Evolutionary conservation across 768 basidiomycete genomes (phyloP), one percentile per base, ranked within the genome.

Genomic region (Russula griseocarnosa): DNA sequence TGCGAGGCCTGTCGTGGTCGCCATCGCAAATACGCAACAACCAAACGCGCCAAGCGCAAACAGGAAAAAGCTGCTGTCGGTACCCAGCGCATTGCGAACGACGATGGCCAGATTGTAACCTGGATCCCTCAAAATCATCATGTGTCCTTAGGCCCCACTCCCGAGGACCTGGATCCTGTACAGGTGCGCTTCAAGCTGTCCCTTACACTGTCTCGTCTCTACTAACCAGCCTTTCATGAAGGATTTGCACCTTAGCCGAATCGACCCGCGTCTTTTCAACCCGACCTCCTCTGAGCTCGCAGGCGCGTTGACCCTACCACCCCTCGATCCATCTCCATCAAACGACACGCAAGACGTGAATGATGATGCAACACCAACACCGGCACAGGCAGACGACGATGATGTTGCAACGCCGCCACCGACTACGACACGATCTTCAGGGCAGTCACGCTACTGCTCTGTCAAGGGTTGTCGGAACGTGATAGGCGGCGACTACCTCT

Each of bases 401-500:
- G n/a, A 3, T 20, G 10, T 18, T 6, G 38, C 6, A 36, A 26
- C 42, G 10, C 1, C 63, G 3, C 1, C 63, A 6, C 22, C 60
- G 11, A 20, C 36, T n/a, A 26, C 61, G 5, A 28, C 52, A 14
- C 65, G 65, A 36, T 57, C 65, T 30, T 56, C 53, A 52, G 67
- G 66, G 0, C 70, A 70, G 7, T 70, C 74, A 3, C 76, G 81
- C 8, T 76, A 73, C 55, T 84, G 83, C 66, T 81, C 83, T 3
- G 81, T 83, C 61, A 82, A 82, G 71, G 83, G 82, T 14, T 84
- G 83, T 72, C 83, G 80, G 67, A 72, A 72, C 5, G 68, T 77
- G 60, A 76, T 84, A 32, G 71, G 77, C 26, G 76, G 80, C 69
- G 69, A 65, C 66, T 74, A 68, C 13, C 65, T 68, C 62, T 69